Evolutionary conservation across 768 basidiomycete species (phyloP), one percentile per base, ranked within the genome.

Genomic region (Pleurotus tuoliensis): DNA sequence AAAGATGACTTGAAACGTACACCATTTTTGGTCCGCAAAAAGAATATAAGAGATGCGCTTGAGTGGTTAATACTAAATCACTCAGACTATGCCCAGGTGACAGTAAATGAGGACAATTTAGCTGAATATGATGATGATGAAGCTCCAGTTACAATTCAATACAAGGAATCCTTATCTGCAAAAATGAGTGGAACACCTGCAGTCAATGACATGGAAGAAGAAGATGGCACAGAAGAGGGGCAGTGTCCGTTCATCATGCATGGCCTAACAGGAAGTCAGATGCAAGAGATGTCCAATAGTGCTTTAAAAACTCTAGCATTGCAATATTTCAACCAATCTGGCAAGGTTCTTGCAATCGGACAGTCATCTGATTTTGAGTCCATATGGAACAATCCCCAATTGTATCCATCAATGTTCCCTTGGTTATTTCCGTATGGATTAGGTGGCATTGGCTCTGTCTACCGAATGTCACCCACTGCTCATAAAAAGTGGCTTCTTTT

Each of bases 391-490:
- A 73, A 73, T 56, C 62, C 66, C 5, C 41, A 59, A 9, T 49
- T 71, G 15, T 72, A 67, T 59, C 69, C 69, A 1, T 59, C 58
- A 37, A 72, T 70, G 63, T 66, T 71, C 59, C 71, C 68, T 1
- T 72, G 70, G 69, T 50, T 78, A 1, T 78, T 72, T 65, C 75
- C 71, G 4, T 77, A 76, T 64, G 74, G 76, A 0, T 25, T 62
- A 18, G 71, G 71, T 12, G 62, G 67, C 2, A 62, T 71, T 18
- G 69, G 69, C 15, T 27, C 54, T 6, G 15, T 55, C 11, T 16
- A 41, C 12, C 11, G 30, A 49, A 13, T 62, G 45, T 61, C 65
- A 24, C 58, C 62, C 18, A 40, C 30, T 8, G 58, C 18, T 8
- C 71, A 73, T 55, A 70, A 70, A 58, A 47, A 49, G 46, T 39